Evolutionary conservation across 306 rosid species (phyloP).

Genomic region (Pterocarpus santalinus): DNA sequence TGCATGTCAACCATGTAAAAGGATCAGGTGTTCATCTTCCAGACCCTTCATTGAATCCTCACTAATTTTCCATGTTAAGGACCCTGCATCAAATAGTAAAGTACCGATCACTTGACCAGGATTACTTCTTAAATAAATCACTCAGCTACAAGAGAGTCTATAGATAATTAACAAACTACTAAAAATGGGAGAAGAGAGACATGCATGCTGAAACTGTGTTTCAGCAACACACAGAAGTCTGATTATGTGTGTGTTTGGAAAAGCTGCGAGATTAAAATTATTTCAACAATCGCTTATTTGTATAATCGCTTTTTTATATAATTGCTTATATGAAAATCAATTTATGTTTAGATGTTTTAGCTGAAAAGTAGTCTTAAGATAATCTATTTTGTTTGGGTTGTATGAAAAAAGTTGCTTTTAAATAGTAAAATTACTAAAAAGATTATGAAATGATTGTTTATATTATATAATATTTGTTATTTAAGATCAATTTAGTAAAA

Average conservation of each 20-base stretch:
- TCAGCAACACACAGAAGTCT: not conserved
- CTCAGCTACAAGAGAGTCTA: conserved; percentile 6
- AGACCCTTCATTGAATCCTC: conserved; percentile 72
- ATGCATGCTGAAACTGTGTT: not conserved
- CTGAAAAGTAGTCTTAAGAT: too few relatives aligned
- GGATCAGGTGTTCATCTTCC: conserved; percentile 77
- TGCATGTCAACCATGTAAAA: conserved; percentile 57
- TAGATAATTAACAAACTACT: conserved; percentile 29
- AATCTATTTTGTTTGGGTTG: too few relatives aligned
- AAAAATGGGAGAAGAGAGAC: not conserved
- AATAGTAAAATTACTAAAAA: too few relatives aligned
- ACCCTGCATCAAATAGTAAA: conserved; percentile 56
- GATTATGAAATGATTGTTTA: too few relatives aligned
- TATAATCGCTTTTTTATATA: too few relatives aligned
- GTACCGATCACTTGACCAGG: not conserved
- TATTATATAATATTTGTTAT: too few relatives aligned
- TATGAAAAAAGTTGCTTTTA: too few relatives aligned
- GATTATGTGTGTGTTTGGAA: not conserved
- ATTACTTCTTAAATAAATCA: conserved; percentile 26
- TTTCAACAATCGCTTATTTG: too few relatives aligned
- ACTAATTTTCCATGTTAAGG: conserved; percentile 45
- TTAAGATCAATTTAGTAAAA: too few relatives aligned
- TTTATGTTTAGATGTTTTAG: too few relatives aligned
- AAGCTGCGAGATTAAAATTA: too few relatives aligned
- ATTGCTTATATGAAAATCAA: too few relatives aligned